Evolutionary conservation across 2,329 filamentous ascomycete genomes (phyloP), one percentile per base, ranked within the genome.

Genomic region (Aureobasidium sp.): DNA sequence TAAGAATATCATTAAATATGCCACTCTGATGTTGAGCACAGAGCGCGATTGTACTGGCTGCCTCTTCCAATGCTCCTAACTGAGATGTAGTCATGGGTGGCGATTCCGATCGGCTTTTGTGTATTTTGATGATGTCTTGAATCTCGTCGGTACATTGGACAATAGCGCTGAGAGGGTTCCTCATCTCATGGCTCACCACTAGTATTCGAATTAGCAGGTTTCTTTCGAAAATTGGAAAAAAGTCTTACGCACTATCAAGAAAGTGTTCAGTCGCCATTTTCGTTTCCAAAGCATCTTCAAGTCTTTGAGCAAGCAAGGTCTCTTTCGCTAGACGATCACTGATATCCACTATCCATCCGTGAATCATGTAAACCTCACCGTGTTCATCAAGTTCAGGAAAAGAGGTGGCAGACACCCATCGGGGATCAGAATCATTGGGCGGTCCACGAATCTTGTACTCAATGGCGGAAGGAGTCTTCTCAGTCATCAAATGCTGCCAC

Each of bases 1-100:
- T 82, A 1, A 83, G 73, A 6, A 83, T 76, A 64, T 84, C 82
- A 67, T 83, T 81, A 15, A 84, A 81, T 50, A 84, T 83, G 9
- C 80, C 73, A 64, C 73, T 74, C 59, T 75, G 73, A 51, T 76
- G 74, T 47, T 70, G 67, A 5, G 73, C 71, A 50, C 74, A 76
- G 13, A 72, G 69, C 10, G 74, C 66, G n/a, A 77, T 75, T 4
- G 72, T 77, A 42, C 71, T 69, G 2, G 71, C 74, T 11, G 72
- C 69, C 10, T 70, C 72, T 27, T 51, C 48, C 23, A 55, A 13
- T 16, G 9, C 5, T 13, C 67, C 67, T 5, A 82, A 69, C 0
- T 73, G 76, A 11, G 38, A 3, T n/a, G 70, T 74, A 10, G 11
- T 33, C 11, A 45, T 36, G 9, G 29, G 11, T 31, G 27, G 29